Conservation (phyloP, 208 protist species). For the Trypanosoma boissoni region DNA sequence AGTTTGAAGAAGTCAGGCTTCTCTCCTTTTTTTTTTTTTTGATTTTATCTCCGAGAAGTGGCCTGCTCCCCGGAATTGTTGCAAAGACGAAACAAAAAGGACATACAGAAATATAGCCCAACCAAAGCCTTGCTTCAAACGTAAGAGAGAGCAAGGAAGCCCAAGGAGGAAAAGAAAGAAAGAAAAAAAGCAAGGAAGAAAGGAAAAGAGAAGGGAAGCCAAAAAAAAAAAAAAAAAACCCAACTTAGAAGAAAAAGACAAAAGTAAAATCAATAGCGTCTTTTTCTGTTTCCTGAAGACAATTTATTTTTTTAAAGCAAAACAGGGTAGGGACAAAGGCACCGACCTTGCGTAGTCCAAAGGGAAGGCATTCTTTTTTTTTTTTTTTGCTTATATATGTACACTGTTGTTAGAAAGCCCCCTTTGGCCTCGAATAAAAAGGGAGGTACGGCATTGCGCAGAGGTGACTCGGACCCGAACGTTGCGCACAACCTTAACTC, state of each 20-base stretch:
- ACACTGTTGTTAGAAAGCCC: conserved; percentile 24
- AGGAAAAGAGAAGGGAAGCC: background rate
- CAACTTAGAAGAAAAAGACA: background rate
- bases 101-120: too few relatives aligned
- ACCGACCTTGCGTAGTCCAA: background rate
- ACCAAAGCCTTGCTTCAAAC: too few relatives aligned
- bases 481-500: background rate
- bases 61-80: too few relatives aligned
- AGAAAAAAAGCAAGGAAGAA: background rate
- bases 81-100: too few relatives aligned
- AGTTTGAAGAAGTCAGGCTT: too few relatives aligned
- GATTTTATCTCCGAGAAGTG: too few relatives aligned
- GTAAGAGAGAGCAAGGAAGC: too few relatives aligned
- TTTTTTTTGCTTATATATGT: conserved; percentile 4
- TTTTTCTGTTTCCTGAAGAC: too few relatives aligned
- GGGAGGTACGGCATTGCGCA: background rate
- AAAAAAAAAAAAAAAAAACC: conserved; percentile 1
- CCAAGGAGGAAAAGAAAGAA: background rate
- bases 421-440: conserved; percentile 10
- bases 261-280: background rate
- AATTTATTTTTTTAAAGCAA: too few relatives aligned
- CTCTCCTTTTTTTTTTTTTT: background rate
- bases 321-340: too few relatives aligned
- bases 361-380: background rate
- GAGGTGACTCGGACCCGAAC: background rate